Conservation (phyloP, 257 asterid genomes). For the Capsicum chinense region DNA sequence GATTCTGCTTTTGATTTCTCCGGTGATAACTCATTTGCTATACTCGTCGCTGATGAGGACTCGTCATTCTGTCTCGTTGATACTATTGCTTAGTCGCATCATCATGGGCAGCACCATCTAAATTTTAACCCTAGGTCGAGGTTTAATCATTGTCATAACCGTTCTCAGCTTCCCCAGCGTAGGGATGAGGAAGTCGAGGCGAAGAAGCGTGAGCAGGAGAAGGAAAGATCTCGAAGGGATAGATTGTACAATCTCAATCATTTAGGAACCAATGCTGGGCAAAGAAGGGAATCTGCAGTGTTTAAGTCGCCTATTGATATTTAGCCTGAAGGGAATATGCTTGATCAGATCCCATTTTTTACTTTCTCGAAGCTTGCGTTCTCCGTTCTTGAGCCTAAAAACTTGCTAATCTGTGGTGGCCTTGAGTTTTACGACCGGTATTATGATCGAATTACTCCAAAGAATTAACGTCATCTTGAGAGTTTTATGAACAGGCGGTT, state of each 20-base stretch:
- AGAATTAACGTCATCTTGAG: constrained; percentile 70
- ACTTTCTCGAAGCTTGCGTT: constrained; percentile 84
- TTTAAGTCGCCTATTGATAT: constrained; percentile 92
- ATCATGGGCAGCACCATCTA: constrained; percentile 71
- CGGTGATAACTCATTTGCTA: constrained; percentile 89
- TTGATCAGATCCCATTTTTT: constrained; percentile 95
- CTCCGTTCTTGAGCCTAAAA: constrained; percentile 86
- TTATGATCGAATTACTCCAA: constrained; percentile 82
- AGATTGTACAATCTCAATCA: constrained; percentile 66
- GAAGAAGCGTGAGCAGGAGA: constrained; percentile 85
- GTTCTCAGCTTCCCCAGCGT: constrained; percentile 92
- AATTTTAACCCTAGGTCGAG: constrained; percentile 87
- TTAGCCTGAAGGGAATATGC: constrained; percentile 99
- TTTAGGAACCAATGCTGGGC: constrained; percentile 45
- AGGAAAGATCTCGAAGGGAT: constrained; percentile 86
- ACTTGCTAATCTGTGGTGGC: constrained; percentile 77
- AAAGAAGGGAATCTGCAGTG: constrained; percentile 79
- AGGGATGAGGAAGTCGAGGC: constrained; percentile 96
- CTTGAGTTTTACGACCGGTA: constrained; percentile 89
- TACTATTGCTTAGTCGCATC: constrained; percentile 74
- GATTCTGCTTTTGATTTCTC: constrained; percentile 96
- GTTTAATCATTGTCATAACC: constrained; percentile 62
- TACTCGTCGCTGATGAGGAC: constrained; percentile 81
- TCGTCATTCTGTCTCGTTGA: constrained; percentile 91
- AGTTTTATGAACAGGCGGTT: constrained; percentile 85